Evolutionary conservation across 23 red algal genomes (phyloP), one percentile per base, ranked within the genome.

Genomic region (Gracilaria domingensis): DNA sequence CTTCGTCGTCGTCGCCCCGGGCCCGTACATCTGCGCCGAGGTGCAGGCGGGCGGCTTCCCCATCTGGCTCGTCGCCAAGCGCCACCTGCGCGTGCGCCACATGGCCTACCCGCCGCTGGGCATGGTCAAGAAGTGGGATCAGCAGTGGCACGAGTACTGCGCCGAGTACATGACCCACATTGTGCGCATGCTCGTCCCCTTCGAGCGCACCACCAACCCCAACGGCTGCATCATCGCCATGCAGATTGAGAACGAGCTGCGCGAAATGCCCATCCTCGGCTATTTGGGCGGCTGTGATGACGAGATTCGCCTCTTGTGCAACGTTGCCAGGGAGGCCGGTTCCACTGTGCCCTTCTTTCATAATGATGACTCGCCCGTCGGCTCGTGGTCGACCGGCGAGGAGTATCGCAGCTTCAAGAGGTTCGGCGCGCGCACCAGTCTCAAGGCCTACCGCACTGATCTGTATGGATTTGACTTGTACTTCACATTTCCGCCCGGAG

Each of bases 211-310:
- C 33, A 79, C 84, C 58, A 84, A 94, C 65, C 70, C 95, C 45
- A 83, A 81, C 40, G 95, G 95, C 59, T 98, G 95, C 59, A 93
- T 98, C 24, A 93, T 98, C 70, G 91, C 92, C 47, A 34, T 98
- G 59, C 95, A 98, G 85, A 91, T 98, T 44, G 95, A 98, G 67
- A 98, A 98, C 54, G 95, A 98, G 59, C 89, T 98, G 72, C 88
- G 86, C 34, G 74, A 95, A 26, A 74, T 77, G 62, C 76, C 79
- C n/a, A n/a, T 69, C 9, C 7, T 82, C 12, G 77, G 76, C 24
- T 40, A 93, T 48, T 81, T 77, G 35, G 69, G 69, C 12, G 95
- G 91, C 36, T 55, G 77, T 23, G 95, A 98, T 51, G 76, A 94
- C 26, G 95, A 98, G 79, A 83, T 98, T 47, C 78, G 95, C 33